Base-by-base conservation (phyloP, 1,139 yeast species). In the Zygoascus sp. region DNA sequence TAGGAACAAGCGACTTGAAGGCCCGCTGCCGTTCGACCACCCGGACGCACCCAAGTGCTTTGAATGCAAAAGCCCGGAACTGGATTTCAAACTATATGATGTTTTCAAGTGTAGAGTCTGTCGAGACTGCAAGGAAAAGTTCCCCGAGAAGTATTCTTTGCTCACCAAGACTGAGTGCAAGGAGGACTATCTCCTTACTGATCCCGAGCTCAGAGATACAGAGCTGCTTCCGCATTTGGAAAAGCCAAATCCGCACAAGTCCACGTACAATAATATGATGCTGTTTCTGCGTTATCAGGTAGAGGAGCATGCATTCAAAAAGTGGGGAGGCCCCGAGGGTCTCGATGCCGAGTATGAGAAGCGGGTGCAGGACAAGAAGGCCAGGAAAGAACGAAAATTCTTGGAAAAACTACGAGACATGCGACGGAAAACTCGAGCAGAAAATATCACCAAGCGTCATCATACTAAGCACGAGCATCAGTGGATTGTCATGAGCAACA, bases 131-230 rank as follows among this genome's bases (percentile, higher is more conserved):
- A 79, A 80, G 28, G 79, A 79, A 54, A 74, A 74, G 46, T 68
- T 69, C 22, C 96, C 96, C 0, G 96, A 94, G 44, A 92, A 92
- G 61, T 94, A 90, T 61, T 79, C 97, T 0, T 66, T 94, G 27
- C 68, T 94, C 45, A 94, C 98, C 9, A 94, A 94, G 66, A 94
- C 99, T 0, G 99, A 94, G 66, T 88, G 97, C 64, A 79, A 81
- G 45, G 94, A 86, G 56, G 99, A 94, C 66, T 94, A 94, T 61
- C 75, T 92, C 40, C 65, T 92, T 32, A 92, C 98, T 0, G 97
- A 92, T 49, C 94, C 97, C 0, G 98, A 94, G 63, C 72, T 94
- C 35, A 75, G 79, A 46, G 98, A 94, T 63, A 67, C 66, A 3
- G 72, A 68, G 1, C 66, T 89, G 23, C 71, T 94, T 52, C 84